Evolutionary conservation across 257 asterid species (phyloP), one percentile per base, ranked within the genome.

Genomic region (Nicotiana undulata): DNA sequence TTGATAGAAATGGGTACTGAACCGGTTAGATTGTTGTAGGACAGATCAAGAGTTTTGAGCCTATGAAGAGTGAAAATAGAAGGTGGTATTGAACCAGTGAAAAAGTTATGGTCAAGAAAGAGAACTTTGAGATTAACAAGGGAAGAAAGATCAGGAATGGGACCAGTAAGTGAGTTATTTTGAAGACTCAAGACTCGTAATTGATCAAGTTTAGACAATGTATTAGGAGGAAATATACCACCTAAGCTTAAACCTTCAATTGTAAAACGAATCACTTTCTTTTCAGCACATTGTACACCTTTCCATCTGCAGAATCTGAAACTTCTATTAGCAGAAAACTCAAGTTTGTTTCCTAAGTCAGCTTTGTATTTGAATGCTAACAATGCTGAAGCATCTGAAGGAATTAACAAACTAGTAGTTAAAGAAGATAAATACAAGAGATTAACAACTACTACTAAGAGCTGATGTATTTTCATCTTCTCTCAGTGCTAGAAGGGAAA

Each of bases 121-220:
- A 95, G 92, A 2, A 68, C 88, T 77, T 95, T 95, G 24, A 95
- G 89, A 82, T 91, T 91, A 61, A 79, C 0, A 34, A 95, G 78
- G 59, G 85, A 74, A 75, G 99, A 91, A 0, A 95, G 85, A 58
- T 93, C 94, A 2, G 99, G 99, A 80, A 93, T 82, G 0, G 97
- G 90, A 4, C 99, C 99, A 74, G 93, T 85, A 81, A 95, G 91
- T 4, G 97, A 91, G 92, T 90, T 92, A 87, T 91, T 91, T 72
- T 85, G 97, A 3, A 95, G 90, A 63, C 95, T 91, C 26, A 93
- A 86, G 2, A 92, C 95, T 63, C 98, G 89, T 37, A 95, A 90
- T 87, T 93, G 87, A 52, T 83, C 80, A 82, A 95, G 92, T 4
- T 28, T 87, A 28, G 87, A 86, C 32, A 95, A 84, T 0, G 94